Evolutionary conservation across 169 alveolate species (phyloP), one percentile per base, ranked within the genome.

Genomic region (Cystoisospora suis): DNA sequence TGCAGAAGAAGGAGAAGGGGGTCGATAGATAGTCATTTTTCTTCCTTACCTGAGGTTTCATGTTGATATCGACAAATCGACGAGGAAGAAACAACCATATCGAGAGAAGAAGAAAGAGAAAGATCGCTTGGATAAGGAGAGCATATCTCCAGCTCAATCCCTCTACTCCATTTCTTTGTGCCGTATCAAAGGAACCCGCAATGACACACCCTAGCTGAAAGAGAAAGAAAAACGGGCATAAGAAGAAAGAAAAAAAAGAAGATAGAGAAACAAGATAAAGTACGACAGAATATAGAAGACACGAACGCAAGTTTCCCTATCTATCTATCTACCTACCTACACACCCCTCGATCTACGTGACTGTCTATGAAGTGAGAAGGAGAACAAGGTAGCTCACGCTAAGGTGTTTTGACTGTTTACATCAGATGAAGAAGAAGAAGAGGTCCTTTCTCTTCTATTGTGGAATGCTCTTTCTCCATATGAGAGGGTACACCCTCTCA

Each of bases 131-230:
- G 46, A 86, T 46, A 17, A 72, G 69, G 44, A 86, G 4, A 32
- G 90, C 81, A 53, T 83, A 44, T 0, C 89, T 77, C 89, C 89
- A 83, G 38, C 38, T 12, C 29, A 42, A 5, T n/a, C 32, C n/a
- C 12, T 38, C 65, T 32, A 59, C 32, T 3, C 80, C 89, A 23
- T 27, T 17, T 46, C 47, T 40, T 5, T 53, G 38, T 17, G 89
- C 79, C 4, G 85, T 36, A 49, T 86, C 85, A 38, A 86, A 47
- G 59, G 72, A 12, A 29, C 91, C 91, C 1, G 91, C 91, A 7
- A 75, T 49, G 58, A 87, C 56, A 20, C 81, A 87, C 7, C 91
- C 91, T 42, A 87, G 75, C 90, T 86, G 90, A 61, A 44, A 6
- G 15, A 40, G n/a, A n/a, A n/a, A n/a, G n/a, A n/a, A n/a, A n/a